These are phyloP conservation scores for Kuraishia ogatae DNA, from an alignment of 805 yeast species.

Conservation along the genomic window DNA sequence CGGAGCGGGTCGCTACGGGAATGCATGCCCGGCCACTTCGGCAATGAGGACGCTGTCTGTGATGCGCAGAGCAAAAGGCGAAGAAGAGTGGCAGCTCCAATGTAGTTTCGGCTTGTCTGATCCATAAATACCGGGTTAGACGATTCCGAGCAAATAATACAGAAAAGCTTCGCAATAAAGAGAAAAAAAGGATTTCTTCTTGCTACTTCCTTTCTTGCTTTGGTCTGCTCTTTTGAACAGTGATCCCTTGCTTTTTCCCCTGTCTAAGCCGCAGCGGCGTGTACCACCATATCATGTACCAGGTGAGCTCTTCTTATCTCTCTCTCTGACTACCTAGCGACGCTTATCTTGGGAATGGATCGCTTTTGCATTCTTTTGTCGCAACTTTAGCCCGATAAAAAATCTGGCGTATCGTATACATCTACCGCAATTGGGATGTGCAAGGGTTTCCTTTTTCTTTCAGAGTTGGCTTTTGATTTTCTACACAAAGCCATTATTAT, in stretches of 20 bases:
- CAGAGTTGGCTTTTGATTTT: no score
- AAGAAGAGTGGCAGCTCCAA: not conserved
- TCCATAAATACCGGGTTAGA: no score
- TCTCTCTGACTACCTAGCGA: not conserved
- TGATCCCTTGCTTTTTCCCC: not conserved
- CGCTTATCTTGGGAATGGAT: no score
- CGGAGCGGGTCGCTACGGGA: not conserved
- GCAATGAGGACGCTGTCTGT: not conserved
- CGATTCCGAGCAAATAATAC: no score
- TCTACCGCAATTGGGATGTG: no score
- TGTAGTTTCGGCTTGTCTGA: no score
- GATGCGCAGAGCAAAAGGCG: not conserved
- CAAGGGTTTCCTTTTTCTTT: no score
- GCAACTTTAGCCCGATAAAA: no score
- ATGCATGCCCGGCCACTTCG: not conserved
- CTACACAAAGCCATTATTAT: no score
- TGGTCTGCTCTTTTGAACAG: not conserved
- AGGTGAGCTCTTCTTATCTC: not conserved
- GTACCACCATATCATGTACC: not conserved
- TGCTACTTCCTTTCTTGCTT: not conserved
- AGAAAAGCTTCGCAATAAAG: no score
- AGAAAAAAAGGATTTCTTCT: not conserved
- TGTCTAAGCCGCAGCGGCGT: not conserved
- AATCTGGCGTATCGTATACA: no score
- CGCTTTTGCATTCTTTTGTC: no score